Base-by-base conservation (phyloP, 1,139 yeast species). In the Geotrichum australiense region DNA sequence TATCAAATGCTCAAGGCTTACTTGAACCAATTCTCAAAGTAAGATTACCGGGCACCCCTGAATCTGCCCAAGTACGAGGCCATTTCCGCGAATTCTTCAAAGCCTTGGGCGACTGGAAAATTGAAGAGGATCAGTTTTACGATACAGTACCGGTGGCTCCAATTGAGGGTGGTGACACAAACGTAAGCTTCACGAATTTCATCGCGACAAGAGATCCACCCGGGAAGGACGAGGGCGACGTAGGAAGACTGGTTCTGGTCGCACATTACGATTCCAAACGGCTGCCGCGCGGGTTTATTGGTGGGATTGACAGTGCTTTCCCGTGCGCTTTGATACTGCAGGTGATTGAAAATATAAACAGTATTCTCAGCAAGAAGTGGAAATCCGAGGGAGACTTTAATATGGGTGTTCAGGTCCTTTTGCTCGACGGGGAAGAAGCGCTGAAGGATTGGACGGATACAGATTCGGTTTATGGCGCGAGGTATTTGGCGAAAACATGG, bases 341-440 rank as follows among this genome's bases (percentile, higher is more conserved):
- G 47, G 52, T 70, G 2, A 70, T 76, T 5, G 56, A 62, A 40
- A 61, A 61, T 15, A 40, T 68, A 16, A 61, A 59, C 21, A 49
- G 47, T 11, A 48, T 58, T 2, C 36, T 66, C 18, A 55, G 58
- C 4, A 26, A 26, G 3, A 54, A 57, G 38, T 61, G 64, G 64
- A 36, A 33, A n/a, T 31, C 40, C 12, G 25, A 27, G n/a, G 14
- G 16, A 15, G 25, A 6, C 20, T 21, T 10, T n/a, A 7, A 6
- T n/a, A 44, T 57, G 1, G 77, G 76, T 0, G 45, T 74, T 3
- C 75, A 72, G 47, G 55, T 76, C 6, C 58, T 75, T 1, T 74
- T 76, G 50, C 71, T 74, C 44, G 80, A 76, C 50, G 80, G 81
- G 3, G 80, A 76, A 51, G 80, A 76, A 50, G 80, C 81, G 0